phyloP scores from a whole-genome alignment of 2,329 filamentous ascomycete genomes.

The Cytospora chrysosperma region DNA sequence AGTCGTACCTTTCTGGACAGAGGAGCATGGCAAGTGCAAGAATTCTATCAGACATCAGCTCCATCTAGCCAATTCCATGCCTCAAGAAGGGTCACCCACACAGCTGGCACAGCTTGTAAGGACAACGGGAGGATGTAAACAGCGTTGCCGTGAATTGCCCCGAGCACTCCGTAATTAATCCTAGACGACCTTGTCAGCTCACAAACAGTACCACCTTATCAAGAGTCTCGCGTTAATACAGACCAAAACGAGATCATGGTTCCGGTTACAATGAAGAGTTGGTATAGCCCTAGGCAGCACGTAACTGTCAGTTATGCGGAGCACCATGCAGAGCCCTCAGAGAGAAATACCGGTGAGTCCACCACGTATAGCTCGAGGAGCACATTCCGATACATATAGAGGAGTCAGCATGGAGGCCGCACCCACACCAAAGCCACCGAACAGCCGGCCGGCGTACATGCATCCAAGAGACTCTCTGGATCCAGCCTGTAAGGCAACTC shows the following conservation, averaged over 20 bases:
- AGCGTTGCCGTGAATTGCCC: constrained; percentile 46
- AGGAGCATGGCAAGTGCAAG: constrained; percentile 60
- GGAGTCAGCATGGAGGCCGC: constrained; percentile 47
- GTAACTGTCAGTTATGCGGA: background rate
- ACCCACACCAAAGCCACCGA: constrained; percentile 50
- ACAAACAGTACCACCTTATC: background rate
- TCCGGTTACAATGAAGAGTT: constrained; percentile 48
- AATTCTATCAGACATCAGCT: constrained; percentile 32
- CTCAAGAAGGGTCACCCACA: constrained; percentile 34
- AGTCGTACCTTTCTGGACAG: constrained; percentile 48
- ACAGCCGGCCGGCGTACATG: constrained; percentile 65
- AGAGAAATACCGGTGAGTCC: constrained; percentile 42
- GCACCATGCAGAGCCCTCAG: background rate
- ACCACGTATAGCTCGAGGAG: constrained; percentile 50
- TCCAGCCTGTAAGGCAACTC: constrained; percentile 63
- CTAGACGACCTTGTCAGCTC: constrained; percentile 44
- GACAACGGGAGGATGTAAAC: constrained; percentile 62
- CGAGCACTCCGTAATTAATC: constrained; percentile 54
- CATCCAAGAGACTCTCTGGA: constrained; percentile 58
- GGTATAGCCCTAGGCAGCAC: constrained; percentile 41
- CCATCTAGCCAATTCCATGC: background rate
- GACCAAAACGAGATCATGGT: constrained; percentile 45
- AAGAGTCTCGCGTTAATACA: constrained; percentile 10
- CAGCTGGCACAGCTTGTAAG: constrained; percentile 63
- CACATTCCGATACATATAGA: constrained; percentile 49